A percentile compares a stretch with the other conserved stretches of the same genome.
phyloP scores from a whole-genome alignment of 2,329 filamentous ascomycete genomes.

The Ceratocystiopsis sp. region DNA sequence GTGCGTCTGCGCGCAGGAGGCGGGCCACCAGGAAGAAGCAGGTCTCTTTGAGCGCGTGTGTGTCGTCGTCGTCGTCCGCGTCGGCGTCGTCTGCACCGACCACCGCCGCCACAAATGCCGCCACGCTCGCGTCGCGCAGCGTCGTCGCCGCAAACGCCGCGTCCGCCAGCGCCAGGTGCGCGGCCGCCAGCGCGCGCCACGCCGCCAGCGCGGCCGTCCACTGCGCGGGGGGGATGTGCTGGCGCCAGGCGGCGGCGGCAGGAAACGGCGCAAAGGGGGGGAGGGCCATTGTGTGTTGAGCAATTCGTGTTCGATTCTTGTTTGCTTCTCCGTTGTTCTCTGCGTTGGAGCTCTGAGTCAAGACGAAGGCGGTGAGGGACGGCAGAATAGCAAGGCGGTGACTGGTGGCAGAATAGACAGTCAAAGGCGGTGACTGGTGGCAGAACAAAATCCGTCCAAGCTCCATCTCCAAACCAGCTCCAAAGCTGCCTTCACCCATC shows the following conservation, averaged over 20 bases:
- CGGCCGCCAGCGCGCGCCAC: slow-evolving; percentile 52
- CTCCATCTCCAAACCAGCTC: no score
- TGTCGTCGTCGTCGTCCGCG: no score
- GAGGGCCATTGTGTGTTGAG: no score
- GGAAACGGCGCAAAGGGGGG: slow-evolving; percentile 70
- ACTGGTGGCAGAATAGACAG: no score
- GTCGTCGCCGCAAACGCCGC: slow-evolving; percentile 28
- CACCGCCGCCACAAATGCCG: slow-evolving; percentile 50
- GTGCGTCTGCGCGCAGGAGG: slow-evolving; percentile 15
- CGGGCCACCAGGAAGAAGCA: slow-evolving; percentile 48
- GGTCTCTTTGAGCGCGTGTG: slow-evolving; percentile 42
- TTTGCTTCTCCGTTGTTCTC: no score
- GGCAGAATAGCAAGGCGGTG: no score
- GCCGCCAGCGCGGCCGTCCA: slow-evolving; percentile 65
- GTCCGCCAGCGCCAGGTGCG: slow-evolving; percentile 43
- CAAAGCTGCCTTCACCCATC: no score
- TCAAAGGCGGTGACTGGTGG: no score
- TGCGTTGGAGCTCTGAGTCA: no score
- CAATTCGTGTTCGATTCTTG: no score
- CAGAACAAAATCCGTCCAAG: no score
- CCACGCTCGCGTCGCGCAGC: slow-evolving; percentile 27
- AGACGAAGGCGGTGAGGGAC: no score
- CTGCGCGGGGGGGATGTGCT: slow-evolving; percentile 48
- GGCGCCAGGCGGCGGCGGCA: slow-evolving; percentile 41
- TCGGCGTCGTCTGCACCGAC: slow-evolving; percentile 24